Percentiles rank a stretch among this genome's conserved stretches.
These are phyloP conservation scores for Chlamydomonas sphaeroides DNA, from an alignment of 139 green algal genomes.

Conservation along the genomic window DNA sequence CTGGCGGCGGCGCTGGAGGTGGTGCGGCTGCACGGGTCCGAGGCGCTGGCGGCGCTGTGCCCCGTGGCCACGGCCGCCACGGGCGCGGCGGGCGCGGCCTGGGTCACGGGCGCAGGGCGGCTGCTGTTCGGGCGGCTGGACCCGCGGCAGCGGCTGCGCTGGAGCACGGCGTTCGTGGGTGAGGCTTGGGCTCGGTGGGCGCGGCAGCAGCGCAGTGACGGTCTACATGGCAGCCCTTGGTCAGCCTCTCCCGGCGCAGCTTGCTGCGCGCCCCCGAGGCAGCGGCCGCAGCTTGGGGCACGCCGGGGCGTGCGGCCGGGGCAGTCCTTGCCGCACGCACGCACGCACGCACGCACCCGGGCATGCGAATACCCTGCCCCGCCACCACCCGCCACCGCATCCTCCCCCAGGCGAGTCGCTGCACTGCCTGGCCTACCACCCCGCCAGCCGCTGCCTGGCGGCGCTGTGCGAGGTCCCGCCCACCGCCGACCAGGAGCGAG, in stretches of 20 bases:
- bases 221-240: too few species aligned
- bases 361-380: too few species aligned
- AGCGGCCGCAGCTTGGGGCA: too few species aligned
- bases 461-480: constrained; percentile 16
- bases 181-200: background rate
- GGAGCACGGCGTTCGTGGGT: constrained; percentile 52
- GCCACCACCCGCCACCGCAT: too few species aligned
- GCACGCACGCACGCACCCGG: too few species aligned
- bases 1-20: constrained; percentile 29
- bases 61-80: constrained; percentile 21
- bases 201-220: too few species aligned
- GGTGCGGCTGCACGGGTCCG: constrained; percentile 42
- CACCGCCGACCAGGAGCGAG: background rate
- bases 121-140: constrained; percentile 49
- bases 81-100: constrained; percentile 26
- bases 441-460: constrained; percentile 35
- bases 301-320: too few species aligned
- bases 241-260: too few species aligned
- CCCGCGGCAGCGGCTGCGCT: constrained; percentile 25
- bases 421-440: constrained; percentile 39
- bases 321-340: too few species aligned
- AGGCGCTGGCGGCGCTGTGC: constrained; percentile 16
- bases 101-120: constrained; percentile 28
- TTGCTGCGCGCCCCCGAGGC: too few species aligned
- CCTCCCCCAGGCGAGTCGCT: constrained; percentile 51